Percentiles rank a stretch among this genome's conserved stretches.
These are phyloP conservation scores for Purpureocillium takamizusanense DNA, from an alignment of 2,329 filamentous ascomycete genomes.

Conservation along the genomic window DNA sequence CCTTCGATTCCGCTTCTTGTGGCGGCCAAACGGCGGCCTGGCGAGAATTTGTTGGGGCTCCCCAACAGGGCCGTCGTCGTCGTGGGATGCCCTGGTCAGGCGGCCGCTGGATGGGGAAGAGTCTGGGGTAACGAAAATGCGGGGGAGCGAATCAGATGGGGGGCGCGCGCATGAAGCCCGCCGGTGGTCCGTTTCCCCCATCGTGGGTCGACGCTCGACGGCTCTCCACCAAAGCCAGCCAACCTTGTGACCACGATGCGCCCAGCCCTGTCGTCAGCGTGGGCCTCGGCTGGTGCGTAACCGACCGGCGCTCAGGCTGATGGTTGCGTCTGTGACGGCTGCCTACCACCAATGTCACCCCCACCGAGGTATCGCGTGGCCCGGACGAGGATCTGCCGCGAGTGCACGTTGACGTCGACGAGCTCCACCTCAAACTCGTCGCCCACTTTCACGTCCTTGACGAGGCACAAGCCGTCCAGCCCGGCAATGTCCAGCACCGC, in stretches of 20 bases:
- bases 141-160: neutral
- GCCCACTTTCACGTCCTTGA: constrained; percentile 35
- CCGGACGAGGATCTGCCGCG: constrained; percentile 35
- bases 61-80: neutral
- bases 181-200: no score
- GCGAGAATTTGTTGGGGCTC: constrained; percentile 1
- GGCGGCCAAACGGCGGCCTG: neutral
- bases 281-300: no score
- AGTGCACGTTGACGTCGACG: constrained; percentile 41
- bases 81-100: neutral
- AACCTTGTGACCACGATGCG: no score
- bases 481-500: constrained; percentile 31
- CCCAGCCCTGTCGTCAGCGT: no score
- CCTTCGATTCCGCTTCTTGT: no score
- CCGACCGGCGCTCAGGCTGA: no score
- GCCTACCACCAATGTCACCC: neutral
- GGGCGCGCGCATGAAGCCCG: no score
- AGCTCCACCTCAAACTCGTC: constrained; percentile 50
- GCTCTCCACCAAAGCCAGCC: no score
- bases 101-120: neutral
- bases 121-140: neutral
- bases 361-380: constrained; percentile 23
- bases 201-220: no score
- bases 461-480: constrained; percentile 25
- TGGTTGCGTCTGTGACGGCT: neutral